Percentiles rank a stretch among this genome's conserved stretches.
Evolutionary conservation across 805 yeast genomes (phyloP).

Genomic region (Ogataea trehalophila): DNA sequence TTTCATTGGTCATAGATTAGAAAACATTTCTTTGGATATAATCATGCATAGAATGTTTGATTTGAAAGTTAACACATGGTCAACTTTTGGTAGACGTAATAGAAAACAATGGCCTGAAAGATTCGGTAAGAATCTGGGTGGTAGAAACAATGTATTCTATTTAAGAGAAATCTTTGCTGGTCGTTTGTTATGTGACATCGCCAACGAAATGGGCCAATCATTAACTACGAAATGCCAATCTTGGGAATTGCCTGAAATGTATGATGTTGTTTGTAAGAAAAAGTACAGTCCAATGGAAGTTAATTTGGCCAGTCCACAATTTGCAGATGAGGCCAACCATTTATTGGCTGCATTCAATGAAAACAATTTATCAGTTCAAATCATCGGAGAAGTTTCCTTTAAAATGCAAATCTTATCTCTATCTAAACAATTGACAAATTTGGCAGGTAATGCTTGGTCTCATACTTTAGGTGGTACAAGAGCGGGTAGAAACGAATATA

Average conservation of each 20-base stretch:
- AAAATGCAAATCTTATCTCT: slow-evolving; percentile 80
- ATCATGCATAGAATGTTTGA: slow-evolving; percentile 78
- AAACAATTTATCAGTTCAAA: slow-evolving; percentile 58
- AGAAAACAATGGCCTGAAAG: slow-evolving; percentile 75
- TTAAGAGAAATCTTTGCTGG: slow-evolving; percentile 77
- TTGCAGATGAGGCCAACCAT: slow-evolving; percentile 61
- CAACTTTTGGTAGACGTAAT: slow-evolving; percentile 76
- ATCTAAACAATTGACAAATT: slow-evolving; percentile 83
- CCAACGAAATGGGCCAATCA: slow-evolving; percentile 93
- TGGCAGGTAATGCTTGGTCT: slow-evolving; percentile 98
- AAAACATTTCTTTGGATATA: slow-evolving; percentile 71
- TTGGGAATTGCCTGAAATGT: slow-evolving; percentile 94
- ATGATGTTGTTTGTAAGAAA: slow-evolving; percentile 66
- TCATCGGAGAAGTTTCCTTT: slow-evolving; percentile 75
- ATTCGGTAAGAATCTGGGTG: slow-evolving; percentile 49
- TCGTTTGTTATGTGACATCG: slow-evolving; percentile 84
- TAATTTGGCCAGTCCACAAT: slow-evolving; percentile 62
- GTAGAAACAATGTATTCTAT: slow-evolving; percentile 40
- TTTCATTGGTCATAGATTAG: slow-evolving; percentile 81
- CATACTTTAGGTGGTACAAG: slow-evolving; percentile 92
- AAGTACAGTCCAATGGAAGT: slow-evolving; percentile 62
- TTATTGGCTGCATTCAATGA: slow-evolving; percentile 69
- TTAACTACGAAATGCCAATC: slow-evolving; percentile 87
- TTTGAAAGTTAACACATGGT: slow-evolving; percentile 69
- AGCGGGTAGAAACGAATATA: slow-evolving; percentile 92